Percentiles rank a stretch among this genome's conserved stretches.
phyloP scores from a whole-genome alignment of 179 eudicot genomes.

The Drosera spatulata region DNA sequence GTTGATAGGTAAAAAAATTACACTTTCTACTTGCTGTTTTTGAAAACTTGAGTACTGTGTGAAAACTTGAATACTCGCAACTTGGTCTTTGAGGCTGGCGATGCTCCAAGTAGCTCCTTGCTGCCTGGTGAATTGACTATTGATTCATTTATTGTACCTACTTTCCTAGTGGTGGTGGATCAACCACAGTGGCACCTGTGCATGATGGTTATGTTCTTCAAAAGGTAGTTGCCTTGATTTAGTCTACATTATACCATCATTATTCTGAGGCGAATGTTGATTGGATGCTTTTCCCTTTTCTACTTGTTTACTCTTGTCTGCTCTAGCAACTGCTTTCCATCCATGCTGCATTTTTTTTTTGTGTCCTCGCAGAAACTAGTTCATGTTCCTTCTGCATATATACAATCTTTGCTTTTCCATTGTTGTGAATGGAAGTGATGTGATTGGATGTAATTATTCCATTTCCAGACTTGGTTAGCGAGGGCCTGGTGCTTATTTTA shows the following conservation, averaged over 20 bases:
- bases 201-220: slow-evolving; percentile 99
- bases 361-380: too few relatives aligned
- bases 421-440: background rate
- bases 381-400: background rate
- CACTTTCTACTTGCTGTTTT: background rate
- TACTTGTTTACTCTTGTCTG: background rate
- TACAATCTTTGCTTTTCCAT: background rate
- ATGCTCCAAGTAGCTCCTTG: background rate
- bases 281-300: background rate
- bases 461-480: too few relatives aligned
- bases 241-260: background rate
- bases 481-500: too few relatives aligned
- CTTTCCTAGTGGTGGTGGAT: slow-evolving; percentile 85
- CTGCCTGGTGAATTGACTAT: background rate
- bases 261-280: too few relatives aligned
- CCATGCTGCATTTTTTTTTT: too few relatives aligned
- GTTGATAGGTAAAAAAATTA: slow-evolving; percentile 60
- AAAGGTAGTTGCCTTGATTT: slow-evolving; percentile 43
- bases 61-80: too few relatives aligned
- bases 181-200: slow-evolving; percentile 89
- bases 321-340: too few relatives aligned
- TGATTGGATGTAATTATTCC: background rate
- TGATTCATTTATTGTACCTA: background rate
- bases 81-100: too few relatives aligned
- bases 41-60: background rate